Base-by-base conservation (phyloP, 1,284 basidiomycete genomes). In the Ustilago trichophora region DNA sequence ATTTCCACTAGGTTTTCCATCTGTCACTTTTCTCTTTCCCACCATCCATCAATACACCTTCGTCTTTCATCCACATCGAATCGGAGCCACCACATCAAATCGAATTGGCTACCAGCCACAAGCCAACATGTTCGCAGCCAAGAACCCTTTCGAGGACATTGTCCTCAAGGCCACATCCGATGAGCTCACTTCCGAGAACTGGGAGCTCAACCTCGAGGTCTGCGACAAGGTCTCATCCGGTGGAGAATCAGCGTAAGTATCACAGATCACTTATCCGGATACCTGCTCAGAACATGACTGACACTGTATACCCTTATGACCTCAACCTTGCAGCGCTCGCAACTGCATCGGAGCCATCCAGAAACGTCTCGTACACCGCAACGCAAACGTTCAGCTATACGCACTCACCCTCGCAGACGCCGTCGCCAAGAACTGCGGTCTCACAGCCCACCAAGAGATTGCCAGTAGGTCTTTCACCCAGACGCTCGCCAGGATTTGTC, bases 191-290 rank as follows among this genome's bases (percentile, higher is more conserved):
- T 86, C 87, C 56, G 95, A 97, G 84, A 92, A 97, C 82, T 98
- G 95, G 95, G 93, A 94, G 82, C 85, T 93, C 57, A 93, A 96
- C 66, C 83, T 98, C 46, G 92, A 92, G 76, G 84, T 98, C n/a
- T 97, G 93, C 80, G 96, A 98, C 84, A 96, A 96, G 83, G 92
- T 98, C 5, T 85, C 87, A 11, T 91, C 93, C 11, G 93, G 97
- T 64, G 90, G 91, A 6, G 35, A 62, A n/a, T 37, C 55, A n/a
- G 68, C 66, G 71, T 67, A 48, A 74, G 70, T 59, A 41, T 26
- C 25, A 42, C 31, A 18, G 4, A 29, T 16, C 2, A 1, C 27
- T 12, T 24, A 16, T 22, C 34, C 3, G 3, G 16, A 15, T 13
- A 32, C 19, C 16, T 9, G 4, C 8, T 16, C 15, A 53, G n/a